Conservation (phyloP, 2,329 filamentous ascomycete species). For the Tricladium varicosporioides region DNA sequence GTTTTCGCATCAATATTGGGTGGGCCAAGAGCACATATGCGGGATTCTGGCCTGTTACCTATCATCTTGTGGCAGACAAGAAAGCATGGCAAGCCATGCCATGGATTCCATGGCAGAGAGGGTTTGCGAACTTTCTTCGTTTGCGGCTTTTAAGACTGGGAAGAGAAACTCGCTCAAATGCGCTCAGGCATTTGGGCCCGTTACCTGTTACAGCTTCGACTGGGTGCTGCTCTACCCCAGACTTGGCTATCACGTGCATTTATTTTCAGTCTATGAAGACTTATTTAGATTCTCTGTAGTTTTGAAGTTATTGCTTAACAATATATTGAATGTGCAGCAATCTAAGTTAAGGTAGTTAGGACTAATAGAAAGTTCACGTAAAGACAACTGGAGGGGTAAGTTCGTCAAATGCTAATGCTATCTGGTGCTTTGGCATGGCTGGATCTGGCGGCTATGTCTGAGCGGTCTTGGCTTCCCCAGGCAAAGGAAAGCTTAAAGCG, state of each 20-base stretch:
- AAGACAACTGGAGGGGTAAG: too few relatives aligned
- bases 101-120: background rate
- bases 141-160: background rate
- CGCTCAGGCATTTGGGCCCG: conserved; percentile 2
- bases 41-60: background rate
- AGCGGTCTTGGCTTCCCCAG: background rate
- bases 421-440: too few relatives aligned
- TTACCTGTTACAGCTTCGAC: background rate
- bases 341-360: too few relatives aligned
- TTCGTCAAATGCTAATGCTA: too few relatives aligned
- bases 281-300: too few relatives aligned
- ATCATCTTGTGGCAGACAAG: background rate
- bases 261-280: too few relatives aligned
- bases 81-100: background rate
- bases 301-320: too few relatives aligned
- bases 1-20: background rate
- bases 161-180: conserved; percentile 10
- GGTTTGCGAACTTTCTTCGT: background rate
- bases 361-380: too few relatives aligned
- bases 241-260: background rate
- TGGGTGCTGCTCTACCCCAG: background rate
- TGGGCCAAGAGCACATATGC: background rate
- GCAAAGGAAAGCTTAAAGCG: conserved; percentile 2
- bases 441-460: too few relatives aligned
- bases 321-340: too few relatives aligned